These are phyloP conservation scores for Amorphotheca resinae DNA, from an alignment of 495 filamentous ascomycete species.

Conservation along the genomic window DNA sequence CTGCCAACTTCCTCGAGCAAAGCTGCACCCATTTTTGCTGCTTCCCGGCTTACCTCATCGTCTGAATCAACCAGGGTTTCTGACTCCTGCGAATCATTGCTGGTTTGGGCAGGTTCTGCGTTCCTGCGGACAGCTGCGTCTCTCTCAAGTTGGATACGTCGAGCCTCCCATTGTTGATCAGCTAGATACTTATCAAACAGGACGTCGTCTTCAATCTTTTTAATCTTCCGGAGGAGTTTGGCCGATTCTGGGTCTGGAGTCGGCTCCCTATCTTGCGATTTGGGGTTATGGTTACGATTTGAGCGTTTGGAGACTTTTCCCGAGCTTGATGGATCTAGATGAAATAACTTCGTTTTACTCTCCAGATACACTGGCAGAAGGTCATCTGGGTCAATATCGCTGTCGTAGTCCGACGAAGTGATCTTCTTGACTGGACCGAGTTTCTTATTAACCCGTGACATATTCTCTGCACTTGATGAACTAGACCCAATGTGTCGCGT, in stretches of 20 bases:
- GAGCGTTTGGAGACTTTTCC: neutral
- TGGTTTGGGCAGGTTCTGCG: constrained; percentile 23
- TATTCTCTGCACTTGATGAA: constrained; percentile 17
- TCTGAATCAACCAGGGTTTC: constrained; percentile 22
- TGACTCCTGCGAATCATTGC: constrained; percentile 15
- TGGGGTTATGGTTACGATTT: constrained; percentile 2
- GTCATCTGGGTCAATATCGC: constrained; percentile 56
- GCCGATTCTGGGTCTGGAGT: constrained; percentile 37
- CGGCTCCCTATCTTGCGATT: constrained; percentile 13
- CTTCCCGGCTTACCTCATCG: constrained; percentile 37
- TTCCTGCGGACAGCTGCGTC: constrained; percentile 28
- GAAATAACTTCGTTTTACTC: constrained; percentile 56
- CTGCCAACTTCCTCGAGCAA: constrained; percentile 39
- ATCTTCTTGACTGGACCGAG: constrained; percentile 22
- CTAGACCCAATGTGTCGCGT: constrained; percentile 13
- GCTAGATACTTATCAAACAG: constrained; percentile 73
- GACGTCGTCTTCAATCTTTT: constrained; percentile 68
- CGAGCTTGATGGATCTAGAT: constrained; percentile 34
- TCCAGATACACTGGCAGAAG: constrained; percentile 65
- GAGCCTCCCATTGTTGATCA: constrained; percentile 57
- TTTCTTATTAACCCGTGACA: constrained; percentile 24
- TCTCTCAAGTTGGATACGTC: constrained; percentile 51
- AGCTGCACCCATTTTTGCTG: constrained; percentile 35
- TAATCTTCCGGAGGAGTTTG: constrained; percentile 57
- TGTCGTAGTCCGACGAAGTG: constrained; percentile 32